Conservation (phyloP, 768 basidiomycete genomes). For the Brasilioporus rufonigricans region DNA sequence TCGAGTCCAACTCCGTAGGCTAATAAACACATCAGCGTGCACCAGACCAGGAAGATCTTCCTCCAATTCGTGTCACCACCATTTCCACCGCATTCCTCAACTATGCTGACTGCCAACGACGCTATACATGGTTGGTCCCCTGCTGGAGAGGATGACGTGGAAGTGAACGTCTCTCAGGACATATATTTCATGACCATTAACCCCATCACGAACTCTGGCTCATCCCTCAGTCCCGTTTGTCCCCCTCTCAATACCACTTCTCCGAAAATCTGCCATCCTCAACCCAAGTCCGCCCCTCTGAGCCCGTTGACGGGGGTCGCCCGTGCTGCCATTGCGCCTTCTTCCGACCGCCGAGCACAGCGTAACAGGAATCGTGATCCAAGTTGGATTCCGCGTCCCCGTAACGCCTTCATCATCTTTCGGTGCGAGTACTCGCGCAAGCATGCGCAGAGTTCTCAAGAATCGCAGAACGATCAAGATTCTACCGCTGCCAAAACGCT, state of each 20-base stretch:
- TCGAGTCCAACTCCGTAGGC: background rate
- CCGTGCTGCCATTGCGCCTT: conserved; percentile 25
- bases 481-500: conserved; percentile 46
- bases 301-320: background rate
- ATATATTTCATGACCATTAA: conserved; percentile 5
- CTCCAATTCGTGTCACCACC: background rate
- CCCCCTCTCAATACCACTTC: conserved; percentile 13
- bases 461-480: conserved; percentile 32
- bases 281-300: background rate
- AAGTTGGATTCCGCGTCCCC: conserved; percentile 62
- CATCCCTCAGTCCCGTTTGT: conserved; percentile 9
- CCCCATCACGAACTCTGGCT: background rate
- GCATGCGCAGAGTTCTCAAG: conserved; percentile 38
- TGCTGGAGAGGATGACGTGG: conserved; percentile 25
- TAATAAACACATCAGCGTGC: conserved; percentile 6
- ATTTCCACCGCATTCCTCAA: background rate
- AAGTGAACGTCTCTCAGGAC: conserved; percentile 24
- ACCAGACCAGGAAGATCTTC: background rate
- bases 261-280: background rate
- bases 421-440: conserved; percentile 60
- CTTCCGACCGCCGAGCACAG: conserved; percentile 40
- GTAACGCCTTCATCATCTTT: conserved; percentile 73
- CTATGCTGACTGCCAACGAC: conserved; percentile 12
- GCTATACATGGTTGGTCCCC: conserved; percentile 30
- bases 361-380: conserved; percentile 47